A percentile compares a stretch with the other conserved stretches of the same genome.
These are phyloP conservation scores for Suhomyces tanzawaensis DNA, from an alignment of 805 yeast genomes.

Conservation along the genomic window DNA sequence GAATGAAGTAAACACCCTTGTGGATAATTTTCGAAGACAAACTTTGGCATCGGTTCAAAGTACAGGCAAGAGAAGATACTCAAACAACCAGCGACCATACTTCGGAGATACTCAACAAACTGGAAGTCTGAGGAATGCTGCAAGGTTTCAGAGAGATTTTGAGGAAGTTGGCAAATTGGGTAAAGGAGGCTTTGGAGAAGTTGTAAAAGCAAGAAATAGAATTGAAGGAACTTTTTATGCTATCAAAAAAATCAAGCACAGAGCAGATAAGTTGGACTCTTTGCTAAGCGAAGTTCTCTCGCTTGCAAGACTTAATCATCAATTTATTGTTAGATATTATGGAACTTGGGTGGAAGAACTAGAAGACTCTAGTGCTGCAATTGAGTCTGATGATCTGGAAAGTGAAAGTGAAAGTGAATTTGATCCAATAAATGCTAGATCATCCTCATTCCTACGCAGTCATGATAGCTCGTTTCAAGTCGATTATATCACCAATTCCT, in stretches of 20 bases:
- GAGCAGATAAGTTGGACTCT: conserved; percentile 72
- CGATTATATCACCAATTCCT: conserved; percentile 69
- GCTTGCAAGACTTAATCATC: conserved; percentile 88
- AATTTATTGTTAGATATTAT: conserved; percentile 91
- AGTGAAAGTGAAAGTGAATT: conserved; percentile 15
- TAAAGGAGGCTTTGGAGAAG: conserved; percentile 96
- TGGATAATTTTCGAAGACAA: neutral
- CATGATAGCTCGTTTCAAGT: conserved; percentile 36
- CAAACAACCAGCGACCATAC: conserved; percentile 17
- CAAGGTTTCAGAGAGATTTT: conserved; percentile 88
- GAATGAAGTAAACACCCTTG: neutral
- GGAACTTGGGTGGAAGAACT: conserved; percentile 97
- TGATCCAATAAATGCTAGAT: conserved; percentile 21
- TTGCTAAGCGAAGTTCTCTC: conserved; percentile 89
- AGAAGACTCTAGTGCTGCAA: conserved; percentile 17
- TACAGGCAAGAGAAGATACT: conserved; percentile 17
- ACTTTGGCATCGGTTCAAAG: neutral
- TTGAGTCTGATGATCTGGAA: conserved; percentile 7
- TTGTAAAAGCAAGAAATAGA: conserved; percentile 91
- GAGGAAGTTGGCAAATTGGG: conserved; percentile 93
- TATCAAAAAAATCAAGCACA: conserved; percentile 83
- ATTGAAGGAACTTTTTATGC: conserved; percentile 96
- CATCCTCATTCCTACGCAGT: conserved; percentile 15
- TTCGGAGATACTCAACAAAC: conserved; percentile 4
- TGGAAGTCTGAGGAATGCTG: conserved; percentile 27